Conservation (phyloP, 169 alveolate species). For the Perkinsus marinus region DNA sequence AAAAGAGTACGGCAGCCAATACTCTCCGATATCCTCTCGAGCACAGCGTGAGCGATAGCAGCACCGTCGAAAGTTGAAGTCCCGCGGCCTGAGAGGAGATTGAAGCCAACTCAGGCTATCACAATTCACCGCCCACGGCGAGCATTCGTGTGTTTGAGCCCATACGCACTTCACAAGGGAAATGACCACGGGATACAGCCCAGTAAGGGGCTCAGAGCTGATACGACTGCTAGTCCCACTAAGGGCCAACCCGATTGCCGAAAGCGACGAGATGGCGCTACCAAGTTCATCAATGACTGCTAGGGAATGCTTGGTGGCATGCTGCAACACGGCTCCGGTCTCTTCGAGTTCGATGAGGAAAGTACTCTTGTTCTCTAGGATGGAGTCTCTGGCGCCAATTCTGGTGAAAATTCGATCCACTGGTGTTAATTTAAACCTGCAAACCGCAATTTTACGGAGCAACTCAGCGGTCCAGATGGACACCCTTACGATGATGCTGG, state of each 20-base stretch:
- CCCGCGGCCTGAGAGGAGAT: conserved; percentile 78
- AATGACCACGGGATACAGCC: too few species aligned
- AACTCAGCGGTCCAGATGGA: neutral
- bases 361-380: conserved; percentile 94
- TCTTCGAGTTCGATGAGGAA: conserved; percentile 97
- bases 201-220: too few species aligned
- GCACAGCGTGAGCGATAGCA: conserved; percentile 74
- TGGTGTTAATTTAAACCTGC: conserved; percentile 57
- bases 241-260: neutral
- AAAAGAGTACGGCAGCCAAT: conserved; percentile 74
- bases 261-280: neutral
- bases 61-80: conserved; percentile 98
- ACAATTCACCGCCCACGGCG: too few species aligned
- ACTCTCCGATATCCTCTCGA: conserved; percentile 12
- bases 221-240: neutral
- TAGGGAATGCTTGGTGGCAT: conserved; percentile 63
- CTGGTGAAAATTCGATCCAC: conserved; percentile 96
- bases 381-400: conserved; percentile 93
- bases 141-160: too few species aligned
- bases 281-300: conserved; percentile 96
- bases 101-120: too few species aligned
- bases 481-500: conserved; percentile 58
- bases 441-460: conserved; percentile 18
- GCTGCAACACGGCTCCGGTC: conserved; percentile 54
- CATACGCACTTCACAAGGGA: too few species aligned